Base-by-base conservation (phyloP, 2,329 filamentous ascomycete species). In the Aspergillus floridensis region DNA sequence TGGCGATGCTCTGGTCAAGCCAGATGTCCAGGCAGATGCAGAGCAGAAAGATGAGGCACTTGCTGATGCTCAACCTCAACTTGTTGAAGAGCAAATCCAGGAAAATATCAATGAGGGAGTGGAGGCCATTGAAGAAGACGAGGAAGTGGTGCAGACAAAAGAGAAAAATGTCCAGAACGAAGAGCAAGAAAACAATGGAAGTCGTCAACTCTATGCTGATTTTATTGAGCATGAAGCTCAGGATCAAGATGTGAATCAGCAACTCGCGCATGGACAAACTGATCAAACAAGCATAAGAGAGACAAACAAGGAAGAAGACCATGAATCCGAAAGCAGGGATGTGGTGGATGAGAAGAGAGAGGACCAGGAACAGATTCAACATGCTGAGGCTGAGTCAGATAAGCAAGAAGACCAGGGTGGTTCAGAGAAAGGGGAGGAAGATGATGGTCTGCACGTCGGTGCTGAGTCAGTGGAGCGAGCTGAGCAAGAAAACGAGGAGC, bases 31-130 rank as follows among this genome's bases (percentile, higher is more conserved):
- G 5, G 41, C 46, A 19, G 59, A 35, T 68, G 4, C 53, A 61
- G 16, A 62, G 67, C 21, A 68, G 67, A 31, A 57, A 61, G 55
- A 65, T 67, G 50, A 59, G 11, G 29, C 41, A 32, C 16, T 16
- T 52, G 32, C 11, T 35, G 32, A 12, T 14, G 2, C 32, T 35
- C 32, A 35, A 35, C 11, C 10, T 35, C 32, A 35, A 35, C 11
- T 10, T 12, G 32, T 35, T 12, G 12, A 35, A 35, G 32, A 35
- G 14, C 11, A 35, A 16, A 35, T 35, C 14, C 32, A 35, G 11
- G 32, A 35, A 35, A 35, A 16, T 35, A 35, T 12, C 21, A 19
- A 29, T 8, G 38, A 46, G 4, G 51, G 31, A 11, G 24, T 6
- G 6, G 51, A 46, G 35, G 29, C 10, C n/a, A 19, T 38, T 8